These are phyloP conservation scores for Gillenia trifoliata DNA, from an alignment of 306 rosid genomes.

Conservation along the genomic window DNA sequence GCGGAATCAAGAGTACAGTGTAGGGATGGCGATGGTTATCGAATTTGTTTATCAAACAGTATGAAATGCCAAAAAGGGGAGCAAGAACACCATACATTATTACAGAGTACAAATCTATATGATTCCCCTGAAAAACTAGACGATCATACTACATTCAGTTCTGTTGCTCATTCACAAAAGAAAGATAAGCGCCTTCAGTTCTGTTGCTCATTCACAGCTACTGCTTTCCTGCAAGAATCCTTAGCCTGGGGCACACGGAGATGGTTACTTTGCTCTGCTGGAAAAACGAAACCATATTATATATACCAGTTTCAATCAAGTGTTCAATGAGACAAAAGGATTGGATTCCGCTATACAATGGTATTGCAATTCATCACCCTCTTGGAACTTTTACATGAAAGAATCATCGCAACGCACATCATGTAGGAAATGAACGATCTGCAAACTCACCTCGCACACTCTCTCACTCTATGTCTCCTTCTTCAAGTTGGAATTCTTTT, in stretches of 20 bases:
- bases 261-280: not conserved
- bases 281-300: not conserved
- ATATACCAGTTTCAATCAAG: not conserved
- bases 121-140: not conserved
- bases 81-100: not conserved
- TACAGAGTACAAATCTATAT: not conserved
- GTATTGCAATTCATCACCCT: not conserved
- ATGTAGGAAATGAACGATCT: not conserved
- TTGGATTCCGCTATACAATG: not conserved
- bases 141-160: not conserved
- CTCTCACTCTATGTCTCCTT: conserved; percentile 38
- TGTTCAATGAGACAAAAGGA: not conserved
- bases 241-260: not conserved
- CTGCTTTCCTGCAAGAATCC: not conserved
- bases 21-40: no score
- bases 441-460: conserved; percentile 34
- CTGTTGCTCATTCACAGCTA: not conserved
- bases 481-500: conserved; percentile 39
- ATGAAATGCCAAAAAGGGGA: not conserved
- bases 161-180: conserved; percentile 1
- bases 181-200: no score
- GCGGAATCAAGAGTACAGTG: no score
- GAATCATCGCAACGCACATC: not conserved
- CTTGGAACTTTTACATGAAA: not conserved
- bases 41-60: no score